Conservation (phyloP, 176 grass and related monocot species). For the Sorghum bicolor region Sorghum_bicolor_NCBIv3 NC_012872.2:58355501-58356000, state of each 20-base stretch:
- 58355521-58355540: background rate
- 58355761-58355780: background rate
- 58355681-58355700: no score
- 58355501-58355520: background rate
- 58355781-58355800: background rate
- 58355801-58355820: background rate
- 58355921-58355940: conserved; percentile 26
- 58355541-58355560: background rate
- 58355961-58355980: conserved; percentile 42
- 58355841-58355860: background rate
- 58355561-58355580: background rate
- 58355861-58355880: background rate
- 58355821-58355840: background rate
- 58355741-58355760: background rate
- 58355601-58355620: background rate
- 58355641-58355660: no score
- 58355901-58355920: background rate
- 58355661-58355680: no score
- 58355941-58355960: conserved; percentile 42
- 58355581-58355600: background rate
- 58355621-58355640: no score
- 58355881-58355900: background rate
- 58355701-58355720: background rate
- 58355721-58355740: background rate
- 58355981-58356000: conserved; percentile 48